Base-by-base conservation (phyloP, 78 protist genomes). In the Monosiga brevicollis region DNA sequence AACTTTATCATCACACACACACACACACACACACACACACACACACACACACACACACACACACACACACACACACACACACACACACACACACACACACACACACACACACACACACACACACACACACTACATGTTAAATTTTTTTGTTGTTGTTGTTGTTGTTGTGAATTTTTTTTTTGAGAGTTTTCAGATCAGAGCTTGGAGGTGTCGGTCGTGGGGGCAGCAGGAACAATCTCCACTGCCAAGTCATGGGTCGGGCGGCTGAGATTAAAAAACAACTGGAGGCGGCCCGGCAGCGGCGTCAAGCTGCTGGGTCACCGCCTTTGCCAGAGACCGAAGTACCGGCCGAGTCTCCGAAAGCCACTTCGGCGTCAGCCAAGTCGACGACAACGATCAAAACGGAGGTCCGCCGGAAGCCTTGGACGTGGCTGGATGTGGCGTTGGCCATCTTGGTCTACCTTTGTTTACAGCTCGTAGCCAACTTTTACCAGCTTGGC, bases 21-120 rank as follows among this genome's bases (percentile, higher is more conserved):
- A 20, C 25, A 62, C 6, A 62, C 76, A 42, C 54, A 49, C 62
- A 49, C 62, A 49, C 36, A 79, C 0, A 25, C 54, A 79, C n/a
- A 32, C 42, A 35, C 79, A 76, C 79, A 76, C 40, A 76, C 79
- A 29, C 79, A 76, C 79, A 29, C 79, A 0, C 34, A 29, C 79
- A 36, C 34, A 76, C 34, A 29, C 42, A 0, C 79, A 36, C 79
- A 76, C 6, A 6, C 34, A 76, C 79, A 76, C 34, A 6, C 34
- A 29, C 79, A 2, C 34, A 0, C 2, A 76, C 79, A 36, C 1
- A 3, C 22, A 76, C 79, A 76, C 6, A 9, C 34, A 0, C 1
- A 76, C 34, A 25, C 34, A 2, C 39, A 76, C 10, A 23, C 11
- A 26, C 79, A 76, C 2, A 2, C 2, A 76, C 79, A 76, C 2